These are phyloP conservation scores for Angomonas deanei DNA, from an alignment of 208 protist species.

Conservation along the genomic window DNA sequence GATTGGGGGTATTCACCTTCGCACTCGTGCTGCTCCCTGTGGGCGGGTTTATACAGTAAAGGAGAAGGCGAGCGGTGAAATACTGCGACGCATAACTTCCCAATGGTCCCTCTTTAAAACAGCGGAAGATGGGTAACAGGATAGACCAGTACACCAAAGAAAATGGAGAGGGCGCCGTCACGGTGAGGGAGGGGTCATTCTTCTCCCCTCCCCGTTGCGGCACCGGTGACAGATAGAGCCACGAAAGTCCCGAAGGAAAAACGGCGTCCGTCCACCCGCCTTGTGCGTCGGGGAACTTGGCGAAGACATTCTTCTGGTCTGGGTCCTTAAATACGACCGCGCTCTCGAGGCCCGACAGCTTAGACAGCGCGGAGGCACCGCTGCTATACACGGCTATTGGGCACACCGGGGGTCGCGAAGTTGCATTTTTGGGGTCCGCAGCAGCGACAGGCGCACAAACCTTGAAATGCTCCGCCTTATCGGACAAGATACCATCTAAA, in stretches of 20 bases:
- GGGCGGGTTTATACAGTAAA: conserved; percentile 16
- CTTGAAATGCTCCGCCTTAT: too few species aligned
- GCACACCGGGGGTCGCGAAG: conserved; percentile 14
- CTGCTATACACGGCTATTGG: conserved; percentile 62
- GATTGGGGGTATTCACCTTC: neutral
- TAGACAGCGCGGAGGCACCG: conserved; percentile 32
- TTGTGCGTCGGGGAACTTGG: conserved; percentile 80
- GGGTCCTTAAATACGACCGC: conserved; percentile 69
- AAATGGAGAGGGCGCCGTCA: conserved; percentile 23
- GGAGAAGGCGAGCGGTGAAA: conserved; percentile 54
- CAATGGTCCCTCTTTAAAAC: neutral
- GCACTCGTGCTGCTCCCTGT: conserved; percentile 13
- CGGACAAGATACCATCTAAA: too few species aligned
- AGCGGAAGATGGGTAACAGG: conserved; percentile 18
- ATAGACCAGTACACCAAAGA: conserved; percentile 20
- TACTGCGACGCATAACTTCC: conserved; percentile 6
- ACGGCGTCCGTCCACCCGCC: conserved; percentile 57
- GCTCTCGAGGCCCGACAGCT: conserved; percentile 67
- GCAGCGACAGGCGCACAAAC: neutral
- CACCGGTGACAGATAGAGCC: conserved; percentile 17
- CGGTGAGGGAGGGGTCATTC: conserved; percentile 9
- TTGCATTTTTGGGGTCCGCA: neutral
- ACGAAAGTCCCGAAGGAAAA: conserved; percentile 14
- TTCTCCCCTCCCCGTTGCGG: neutral
- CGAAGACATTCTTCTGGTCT: conserved; percentile 56